Evolutionary conservation across 148 eudicot genomes (phyloP).

Genomic region (Simmondsia chinensis): DNA sequence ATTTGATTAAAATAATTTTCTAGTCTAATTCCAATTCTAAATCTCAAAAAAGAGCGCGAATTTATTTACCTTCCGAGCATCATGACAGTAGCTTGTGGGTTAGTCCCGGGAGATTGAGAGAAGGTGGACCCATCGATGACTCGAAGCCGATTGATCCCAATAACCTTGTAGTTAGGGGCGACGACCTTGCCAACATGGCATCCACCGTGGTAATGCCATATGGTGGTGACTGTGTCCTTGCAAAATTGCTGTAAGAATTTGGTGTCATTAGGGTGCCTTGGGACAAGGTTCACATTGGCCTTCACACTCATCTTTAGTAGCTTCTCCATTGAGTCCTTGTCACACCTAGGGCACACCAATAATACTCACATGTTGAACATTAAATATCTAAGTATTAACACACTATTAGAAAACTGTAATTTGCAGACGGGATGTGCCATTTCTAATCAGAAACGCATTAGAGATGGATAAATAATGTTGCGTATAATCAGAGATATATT

Average conservation of each 20-base stretch:
- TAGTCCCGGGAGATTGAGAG: slow-evolving; percentile 74
- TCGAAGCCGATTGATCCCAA: slow-evolving; percentile 59
- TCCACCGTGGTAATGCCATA: slow-evolving; percentile 99
- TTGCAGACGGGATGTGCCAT: too few species aligned
- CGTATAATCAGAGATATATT: too few species aligned
- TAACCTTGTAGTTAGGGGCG: slow-evolving; percentile 35
- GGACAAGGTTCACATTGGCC: slow-evolving; percentile 69
- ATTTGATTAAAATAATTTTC: too few species aligned
- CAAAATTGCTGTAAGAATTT: slow-evolving; percentile 67
- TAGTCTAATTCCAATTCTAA: too few species aligned
- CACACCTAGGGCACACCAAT: too few species aligned
- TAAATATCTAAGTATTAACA: too few species aligned
- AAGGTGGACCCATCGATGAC: slow-evolving; percentile 83
- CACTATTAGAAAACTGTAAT: too few species aligned
- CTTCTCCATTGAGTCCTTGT: slow-evolving; percentile 26
- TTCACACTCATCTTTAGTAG: slow-evolving; percentile 66
- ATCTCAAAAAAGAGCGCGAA: neutral
- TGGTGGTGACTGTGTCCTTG: slow-evolving; percentile 76
- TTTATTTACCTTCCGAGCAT: slow-evolving; percentile 90
- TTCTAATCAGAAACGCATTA: too few species aligned
- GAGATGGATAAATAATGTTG: too few species aligned
- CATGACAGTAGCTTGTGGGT: slow-evolving; percentile 97
- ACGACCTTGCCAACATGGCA: slow-evolving; percentile 87
- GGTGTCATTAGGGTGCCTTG: slow-evolving; percentile 68
- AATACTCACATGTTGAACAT: too few species aligned